Conservation (phyloP, 2,329 filamentous ascomycete genomes). For the Xylaria sp. region DNA sequence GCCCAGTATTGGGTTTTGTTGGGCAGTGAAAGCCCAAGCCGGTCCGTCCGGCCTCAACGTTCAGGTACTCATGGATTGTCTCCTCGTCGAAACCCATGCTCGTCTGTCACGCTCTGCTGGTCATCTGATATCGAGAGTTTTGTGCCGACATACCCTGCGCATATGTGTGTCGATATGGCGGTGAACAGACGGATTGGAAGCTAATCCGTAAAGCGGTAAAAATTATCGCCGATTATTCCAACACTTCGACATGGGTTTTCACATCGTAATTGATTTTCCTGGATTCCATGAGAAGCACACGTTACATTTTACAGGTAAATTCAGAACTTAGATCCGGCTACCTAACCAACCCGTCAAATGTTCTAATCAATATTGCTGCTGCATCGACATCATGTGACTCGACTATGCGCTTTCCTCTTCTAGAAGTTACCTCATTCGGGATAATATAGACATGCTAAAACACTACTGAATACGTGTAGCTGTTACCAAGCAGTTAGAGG, state of each 20-base stretch:
- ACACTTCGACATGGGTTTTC: slow-evolving; percentile 1
- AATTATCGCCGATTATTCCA: background rate
- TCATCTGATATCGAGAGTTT: slow-evolving; percentile 22
- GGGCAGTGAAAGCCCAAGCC: slow-evolving; percentile 27
- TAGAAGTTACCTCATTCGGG: background rate
- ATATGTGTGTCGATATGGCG: slow-evolving; percentile 5
- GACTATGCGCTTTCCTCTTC: background rate
- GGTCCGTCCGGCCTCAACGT: slow-evolving; percentile 2
- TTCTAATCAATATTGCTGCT: background rate
- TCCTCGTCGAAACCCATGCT: slow-evolving; percentile 17
- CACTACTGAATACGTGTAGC: background rate
- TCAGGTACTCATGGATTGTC: slow-evolving; percentile 9
- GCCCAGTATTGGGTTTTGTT: slow-evolving; percentile 27
- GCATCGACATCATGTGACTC: background rate
- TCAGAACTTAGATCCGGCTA: background rate
- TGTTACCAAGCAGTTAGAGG: background rate
- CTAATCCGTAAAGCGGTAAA: slow-evolving; percentile 1
- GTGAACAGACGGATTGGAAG: slow-evolving; percentile 15
- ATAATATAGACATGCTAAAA: background rate
- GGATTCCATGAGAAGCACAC: background rate
- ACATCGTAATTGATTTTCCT: background rate
- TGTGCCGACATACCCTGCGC: slow-evolving; percentile 10
- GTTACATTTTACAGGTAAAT: background rate
- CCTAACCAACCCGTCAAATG: background rate
- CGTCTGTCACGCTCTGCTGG: slow-evolving; percentile 5